Conservation (phyloP, 139 green algal species). For the Chlamydomonas sp. region DNA sequence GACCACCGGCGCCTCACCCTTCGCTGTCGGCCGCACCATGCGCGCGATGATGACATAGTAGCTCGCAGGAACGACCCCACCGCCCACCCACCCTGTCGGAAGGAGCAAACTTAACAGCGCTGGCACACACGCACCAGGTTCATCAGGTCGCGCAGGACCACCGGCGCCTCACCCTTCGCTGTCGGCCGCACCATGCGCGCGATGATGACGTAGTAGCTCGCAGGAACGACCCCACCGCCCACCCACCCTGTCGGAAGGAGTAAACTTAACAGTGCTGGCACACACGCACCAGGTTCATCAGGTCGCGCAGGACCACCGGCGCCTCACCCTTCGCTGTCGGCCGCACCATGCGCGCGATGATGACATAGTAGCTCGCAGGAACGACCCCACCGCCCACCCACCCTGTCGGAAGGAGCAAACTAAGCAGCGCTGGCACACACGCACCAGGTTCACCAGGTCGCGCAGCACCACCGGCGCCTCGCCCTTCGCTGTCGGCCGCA, state of each 20-base stretch:
- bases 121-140: background rate
- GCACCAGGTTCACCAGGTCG: slow-evolving; percentile 4
- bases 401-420: too few species aligned
- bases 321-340: background rate
- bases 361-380: background rate
- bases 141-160: background rate
- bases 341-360: background rate
- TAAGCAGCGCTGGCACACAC: background rate
- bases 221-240: background rate
- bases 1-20: background rate
- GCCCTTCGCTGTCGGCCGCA: background rate
- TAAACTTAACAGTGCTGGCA: background rate
- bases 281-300: background rate
- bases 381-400: background rate
- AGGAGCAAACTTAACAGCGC: background rate
- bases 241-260: background rate
- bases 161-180: background rate
- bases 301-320: background rate
- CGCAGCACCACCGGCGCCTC: background rate
- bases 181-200: background rate
- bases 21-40: background rate
- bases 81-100: background rate
- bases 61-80: background rate
- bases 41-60: background rate
- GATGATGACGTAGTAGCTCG: background rate